A percentile compares a stretch with the other conserved stretches of the same genome.
These are phyloP conservation scores for Mycosphaerella sp. DNA, from an alignment of 2,329 filamentous ascomycete genomes.

Conservation along the genomic window DNA sequence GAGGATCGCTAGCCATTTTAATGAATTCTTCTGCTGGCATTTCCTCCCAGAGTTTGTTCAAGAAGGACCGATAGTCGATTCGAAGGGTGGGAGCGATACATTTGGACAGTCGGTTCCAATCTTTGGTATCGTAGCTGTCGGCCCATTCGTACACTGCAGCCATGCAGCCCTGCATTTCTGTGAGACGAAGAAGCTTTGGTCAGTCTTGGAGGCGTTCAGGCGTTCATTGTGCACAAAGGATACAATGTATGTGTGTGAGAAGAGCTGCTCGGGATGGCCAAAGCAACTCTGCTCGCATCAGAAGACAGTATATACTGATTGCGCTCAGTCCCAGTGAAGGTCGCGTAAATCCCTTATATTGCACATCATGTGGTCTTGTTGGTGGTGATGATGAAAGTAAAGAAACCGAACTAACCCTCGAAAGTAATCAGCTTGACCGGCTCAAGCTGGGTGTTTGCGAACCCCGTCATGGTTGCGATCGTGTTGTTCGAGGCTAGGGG, in stretches of 20 bases:
- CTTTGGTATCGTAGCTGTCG: slow-evolving; percentile 60
- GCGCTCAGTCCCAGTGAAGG: neutral
- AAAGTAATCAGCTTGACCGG: slow-evolving; percentile 32
- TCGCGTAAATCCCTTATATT: slow-evolving; percentile 9
- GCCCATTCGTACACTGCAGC: slow-evolving; percentile 54
- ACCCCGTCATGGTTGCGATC: slow-evolving; percentile 15
- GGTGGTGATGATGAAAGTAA: neutral
- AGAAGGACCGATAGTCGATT: slow-evolving; percentile 62
- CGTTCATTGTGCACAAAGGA: no score
- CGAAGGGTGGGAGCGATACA: slow-evolving; percentile 57
- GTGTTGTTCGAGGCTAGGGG: neutral
- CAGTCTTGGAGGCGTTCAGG: neutral
- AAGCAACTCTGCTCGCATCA: slow-evolving; percentile 1
- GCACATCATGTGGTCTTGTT: slow-evolving; percentile 3
- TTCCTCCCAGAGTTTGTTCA: slow-evolving; percentile 50
- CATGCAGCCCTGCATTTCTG: slow-evolving; percentile 37
- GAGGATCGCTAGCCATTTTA: slow-evolving; percentile 46
- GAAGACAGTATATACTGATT: neutral
- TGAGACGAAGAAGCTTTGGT: neutral
- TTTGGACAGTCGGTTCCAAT: slow-evolving; percentile 54
- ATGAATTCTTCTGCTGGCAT: slow-evolving; percentile 52
- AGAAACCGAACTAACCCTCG: slow-evolving; percentile 28
- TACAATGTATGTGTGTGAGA: no score
- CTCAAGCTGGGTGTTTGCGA: slow-evolving; percentile 26
- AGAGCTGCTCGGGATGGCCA: no score